Base-by-base conservation (phyloP, 2,329 filamentous ascomycete genomes). In the Scedosporium boydii region DNA sequence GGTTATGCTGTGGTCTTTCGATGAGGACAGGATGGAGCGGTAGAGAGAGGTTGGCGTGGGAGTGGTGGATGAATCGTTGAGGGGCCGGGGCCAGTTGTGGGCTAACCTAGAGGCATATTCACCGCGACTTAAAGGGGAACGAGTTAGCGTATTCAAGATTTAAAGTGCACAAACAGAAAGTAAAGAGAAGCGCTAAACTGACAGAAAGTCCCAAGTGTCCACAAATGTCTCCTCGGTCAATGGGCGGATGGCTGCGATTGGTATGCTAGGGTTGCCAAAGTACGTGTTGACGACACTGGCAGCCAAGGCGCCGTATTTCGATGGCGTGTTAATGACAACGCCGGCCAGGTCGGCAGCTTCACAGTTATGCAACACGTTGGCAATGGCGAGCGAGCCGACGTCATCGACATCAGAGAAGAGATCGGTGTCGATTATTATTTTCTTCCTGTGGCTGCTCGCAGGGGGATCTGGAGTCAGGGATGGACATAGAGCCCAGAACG, bases 351-450 rank as follows among this genome's bases (percentile, higher is more conserved):
- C 71, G 7, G 72, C 70, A 6, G 70, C 53, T 1, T 71, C 65
- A 1, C 74, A 71, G 3, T 76, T 76, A 14, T 76, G 75, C 26
- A 80, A 70, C 34, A 80, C 69, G 42, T 80, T 67, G 44, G 76
- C 77, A 26, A 69, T 74, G 2, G 74, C 70, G 12, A 62, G 79
- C 77, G 65, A 76, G 78, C 63, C 14, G 26, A 67, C 71, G 66
- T 70, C 78, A 75, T 80, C 78, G 44, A 79, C 77, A 60, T 80
- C 78, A 42, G 75, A 76, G 66, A 77, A 78, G 10, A 80, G 68
- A 63, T 80, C 78, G 0, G 78, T 80, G 67, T 80, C 78, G 26
- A 80, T 71, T 58, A 80, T 76, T 38, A 80, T 64, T 23, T 7
- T 18, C 56, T 58, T 58, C 23, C 51, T 27, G 18, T 3, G 6